Conservation (phyloP, 768 basidiomycete species). For the Fomitopsis pulvina region DNA sequence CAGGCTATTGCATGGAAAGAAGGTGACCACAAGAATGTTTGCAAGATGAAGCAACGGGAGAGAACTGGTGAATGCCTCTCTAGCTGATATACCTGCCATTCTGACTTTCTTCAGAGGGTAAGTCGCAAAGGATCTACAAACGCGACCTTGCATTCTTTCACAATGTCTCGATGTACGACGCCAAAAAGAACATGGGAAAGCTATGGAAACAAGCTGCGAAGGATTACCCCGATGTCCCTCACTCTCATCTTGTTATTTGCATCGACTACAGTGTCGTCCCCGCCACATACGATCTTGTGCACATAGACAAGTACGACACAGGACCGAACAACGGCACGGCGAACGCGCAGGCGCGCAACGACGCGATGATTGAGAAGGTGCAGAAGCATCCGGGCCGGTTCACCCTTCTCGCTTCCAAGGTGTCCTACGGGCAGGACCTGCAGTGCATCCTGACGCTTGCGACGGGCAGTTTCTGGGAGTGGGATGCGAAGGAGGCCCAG, state of each 20-base stretch:
- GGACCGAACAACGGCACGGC: conserved; percentile 10
- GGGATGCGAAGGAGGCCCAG: neutral
- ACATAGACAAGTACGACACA: conserved; percentile 15
- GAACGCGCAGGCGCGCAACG: conserved; percentile 30
- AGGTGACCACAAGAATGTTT: conserved; percentile 29
- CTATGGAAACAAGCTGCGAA: conserved; percentile 22
- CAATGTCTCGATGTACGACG: conserved; percentile 28
- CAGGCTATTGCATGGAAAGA: conserved; percentile 31
- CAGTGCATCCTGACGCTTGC: conserved; percentile 28
- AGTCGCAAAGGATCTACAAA: conserved; percentile 26
- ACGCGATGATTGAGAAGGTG: conserved; percentile 30
- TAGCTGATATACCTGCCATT: neutral
- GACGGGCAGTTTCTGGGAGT: conserved; percentile 24
- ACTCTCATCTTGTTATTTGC: conserved; percentile 23
- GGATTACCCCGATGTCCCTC: conserved; percentile 20
- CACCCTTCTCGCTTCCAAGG: conserved; percentile 28
- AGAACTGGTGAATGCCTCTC: conserved; percentile 21
- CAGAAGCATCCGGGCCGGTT: conserved; percentile 26
- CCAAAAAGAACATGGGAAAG: conserved; percentile 21
- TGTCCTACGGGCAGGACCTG: conserved; percentile 24
- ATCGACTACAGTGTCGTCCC: conserved; percentile 31
- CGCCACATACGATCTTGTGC: conserved; percentile 20
- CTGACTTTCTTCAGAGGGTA: conserved; percentile 22
- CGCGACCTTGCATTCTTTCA: conserved; percentile 29
- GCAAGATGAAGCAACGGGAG: conserved; percentile 33